Evolutionary conservation across 2,329 filamentous ascomycete species (phyloP), one percentile per base, ranked within the genome.

Genomic region (Delphinella strobiligena): DNA sequence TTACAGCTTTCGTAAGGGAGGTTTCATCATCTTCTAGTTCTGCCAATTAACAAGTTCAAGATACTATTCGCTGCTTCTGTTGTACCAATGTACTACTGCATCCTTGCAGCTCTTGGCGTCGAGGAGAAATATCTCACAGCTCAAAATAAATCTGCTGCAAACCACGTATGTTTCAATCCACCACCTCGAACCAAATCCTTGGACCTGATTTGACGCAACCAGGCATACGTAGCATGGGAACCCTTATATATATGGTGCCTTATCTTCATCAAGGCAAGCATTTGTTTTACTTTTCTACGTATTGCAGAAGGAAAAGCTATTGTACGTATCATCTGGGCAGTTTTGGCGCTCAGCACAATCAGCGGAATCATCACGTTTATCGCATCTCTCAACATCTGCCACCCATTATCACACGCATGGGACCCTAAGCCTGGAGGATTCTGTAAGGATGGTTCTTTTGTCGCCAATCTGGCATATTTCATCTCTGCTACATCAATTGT

Each of bases 241-340:
- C 11, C 31, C 10, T 18, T 43, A 15, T 43, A 43, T 33, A 35
- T 31, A 15, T 19, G 32, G 18, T 38, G 31, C 36, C 36, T 43
- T 12, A 43, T 38, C 5, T 43, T 43, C 19, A 29, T 43, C 18
- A 43, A 43, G n/a, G 35, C 31, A 4, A 43, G 41, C 14, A 43
- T 43, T 19, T 43, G 41, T 14, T 19, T 43, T 3, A 36, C 41
- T 11, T 36, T 43, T 7, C 38, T 43, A 19, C 41, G 41, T 9
- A 36, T 43, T 3, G 33, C 31, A 17, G 24, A 30, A 9, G n/a
- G 18, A 11, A 40, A 34, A 16, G 24, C 19, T 10, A 11, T 43
- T 11, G 12, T 43, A 1, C 36, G 29, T 29, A 36, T 34, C 3
- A 33, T 43, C 27, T 43, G 40, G 4, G 32, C 33, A 2, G 33